phyloP scores from a whole-genome alignment of 305 asterid species.

The Nicotiana rustica region DNA sequence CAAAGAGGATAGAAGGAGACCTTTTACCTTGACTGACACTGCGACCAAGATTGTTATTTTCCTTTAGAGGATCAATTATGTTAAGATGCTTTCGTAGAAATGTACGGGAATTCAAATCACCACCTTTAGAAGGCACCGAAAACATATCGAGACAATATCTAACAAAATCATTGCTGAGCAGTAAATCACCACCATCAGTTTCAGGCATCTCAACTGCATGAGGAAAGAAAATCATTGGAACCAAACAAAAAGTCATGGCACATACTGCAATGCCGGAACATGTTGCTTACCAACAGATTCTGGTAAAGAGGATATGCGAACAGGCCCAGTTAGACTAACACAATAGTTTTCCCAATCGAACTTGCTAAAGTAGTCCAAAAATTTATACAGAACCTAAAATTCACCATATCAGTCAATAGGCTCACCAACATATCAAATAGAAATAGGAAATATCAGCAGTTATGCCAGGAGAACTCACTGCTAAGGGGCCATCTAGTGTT shows the following conservation, averaged over 20 bases:
- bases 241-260: constrained; percentile 18
- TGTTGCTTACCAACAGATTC: constrained; percentile 63
- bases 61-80: constrained; percentile 85
- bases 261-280: constrained; percentile 30
- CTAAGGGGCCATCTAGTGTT: constrained; percentile 74
- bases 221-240: constrained; percentile 29
- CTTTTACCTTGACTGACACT: constrained; percentile 80
- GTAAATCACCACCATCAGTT: constrained; percentile 57
- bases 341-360: constrained; percentile 82
- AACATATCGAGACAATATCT: constrained; percentile 56
- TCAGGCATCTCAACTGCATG: constrained; percentile 73
- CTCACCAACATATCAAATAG: constrained; percentile 39
- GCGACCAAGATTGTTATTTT: constrained; percentile 83
- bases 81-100: constrained; percentile 76
- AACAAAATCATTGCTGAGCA: constrained; percentile 72
- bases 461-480: constrained; percentile 61
- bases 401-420: constrained; percentile 39
- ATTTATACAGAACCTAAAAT: constrained; percentile 75
- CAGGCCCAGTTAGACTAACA: constrained; percentile 74
- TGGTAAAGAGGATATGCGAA: constrained; percentile 70
- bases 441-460: constrained; percentile 30
- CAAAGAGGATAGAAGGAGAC: constrained; percentile 21
- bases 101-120: constrained; percentile 52
- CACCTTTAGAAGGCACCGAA: constrained; percentile 67
- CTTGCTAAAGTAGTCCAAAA: constrained; percentile 85